phyloP scores from a whole-genome alignment of 352 stramenopile genomes.

The Globisporangium irregulare region DNA sequence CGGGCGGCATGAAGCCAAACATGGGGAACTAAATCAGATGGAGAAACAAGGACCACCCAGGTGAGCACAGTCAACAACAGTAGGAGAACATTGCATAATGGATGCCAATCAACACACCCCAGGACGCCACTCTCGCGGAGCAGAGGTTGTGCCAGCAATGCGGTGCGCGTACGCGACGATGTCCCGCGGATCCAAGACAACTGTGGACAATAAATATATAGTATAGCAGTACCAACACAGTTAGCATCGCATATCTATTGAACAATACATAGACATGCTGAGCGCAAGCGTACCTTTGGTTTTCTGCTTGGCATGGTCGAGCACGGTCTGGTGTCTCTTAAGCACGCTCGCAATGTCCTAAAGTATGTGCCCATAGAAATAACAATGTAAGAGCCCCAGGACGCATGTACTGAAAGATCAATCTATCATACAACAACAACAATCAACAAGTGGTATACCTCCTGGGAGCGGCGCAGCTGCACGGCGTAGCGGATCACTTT shows the following conservation, averaged over 20 bases:
- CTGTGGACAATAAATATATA: slow-evolving; percentile 22
- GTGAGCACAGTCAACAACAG: neutral
- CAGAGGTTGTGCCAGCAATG: slow-evolving; percentile 75
- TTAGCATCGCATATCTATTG: neutral
- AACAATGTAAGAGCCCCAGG: neutral
- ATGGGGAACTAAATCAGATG: slow-evolving; percentile 60
- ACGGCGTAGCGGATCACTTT: slow-evolving; percentile 65
- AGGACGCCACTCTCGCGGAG: slow-evolving; percentile 70
- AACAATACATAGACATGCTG: neutral
- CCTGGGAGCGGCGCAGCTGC: slow-evolving; percentile 61
- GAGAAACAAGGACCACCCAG: slow-evolving; percentile 1
- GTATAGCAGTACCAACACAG: neutral
- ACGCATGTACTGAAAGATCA: neutral
- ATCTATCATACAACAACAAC: neutral
- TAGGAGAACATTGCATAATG: neutral
- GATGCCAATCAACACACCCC: slow-evolving; percentile 38
- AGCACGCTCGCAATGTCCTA: slow-evolving; percentile 62
- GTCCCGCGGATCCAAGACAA: slow-evolving; percentile 59
- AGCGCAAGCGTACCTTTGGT: slow-evolving; percentile 33
- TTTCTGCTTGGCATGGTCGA: slow-evolving; percentile 56
- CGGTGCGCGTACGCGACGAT: slow-evolving; percentile 80
- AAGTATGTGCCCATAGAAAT: neutral
- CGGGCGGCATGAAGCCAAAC: slow-evolving; percentile 86
- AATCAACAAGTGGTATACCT: slow-evolving; percentile 15
- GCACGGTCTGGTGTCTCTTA: slow-evolving; percentile 58